A percentile compares a stretch with the other conserved stretches of the same genome.
These are phyloP conservation scores for Senna tora DNA, from an alignment of 306 rosid species.

Conservation along the genomic window DNA sequence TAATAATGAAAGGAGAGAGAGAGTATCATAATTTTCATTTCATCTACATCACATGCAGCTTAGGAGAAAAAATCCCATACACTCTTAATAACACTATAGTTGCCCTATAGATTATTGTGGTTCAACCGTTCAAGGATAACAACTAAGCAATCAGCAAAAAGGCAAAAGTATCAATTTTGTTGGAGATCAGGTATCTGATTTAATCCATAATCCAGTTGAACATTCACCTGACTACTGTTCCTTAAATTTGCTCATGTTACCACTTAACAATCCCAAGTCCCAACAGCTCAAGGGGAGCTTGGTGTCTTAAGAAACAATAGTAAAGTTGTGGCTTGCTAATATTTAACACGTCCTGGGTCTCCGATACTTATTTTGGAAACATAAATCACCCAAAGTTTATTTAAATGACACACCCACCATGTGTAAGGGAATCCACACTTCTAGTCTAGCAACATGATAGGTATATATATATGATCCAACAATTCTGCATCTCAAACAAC, in stretches of 20 bases:
- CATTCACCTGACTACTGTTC: slow-evolving; percentile 3
- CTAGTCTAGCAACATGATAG: slow-evolving; percentile 22
- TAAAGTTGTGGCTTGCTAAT: background rate
- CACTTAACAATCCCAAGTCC: background rate
- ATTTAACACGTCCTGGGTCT: slow-evolving; percentile 10
- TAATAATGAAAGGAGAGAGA: slow-evolving; percentile 8
- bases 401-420: slow-evolving; percentile 16
- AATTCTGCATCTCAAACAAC: slow-evolving; percentile 22
- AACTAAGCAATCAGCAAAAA: background rate
- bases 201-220: slow-evolving; percentile 16
- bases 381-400: slow-evolving; percentile 1
- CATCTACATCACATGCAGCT: slow-evolving; percentile 7
- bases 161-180: background rate
- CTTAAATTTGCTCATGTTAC: slow-evolving; percentile 7
- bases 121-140: background rate
- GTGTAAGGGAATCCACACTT: background rate
- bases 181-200: background rate
- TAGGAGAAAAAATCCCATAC: background rate
- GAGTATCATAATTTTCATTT: background rate
- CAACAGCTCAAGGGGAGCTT: background rate
- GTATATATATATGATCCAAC: background rate
- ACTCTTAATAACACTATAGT: background rate
- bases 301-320: slow-evolving; percentile 13
- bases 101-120: background rate
- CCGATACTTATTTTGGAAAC: slow-evolving; percentile 12